Evolutionary conservation across 441 rosid species (phyloP), one percentile per base, ranked within the genome.

Genomic region (Mallotus japonicus): DNA sequence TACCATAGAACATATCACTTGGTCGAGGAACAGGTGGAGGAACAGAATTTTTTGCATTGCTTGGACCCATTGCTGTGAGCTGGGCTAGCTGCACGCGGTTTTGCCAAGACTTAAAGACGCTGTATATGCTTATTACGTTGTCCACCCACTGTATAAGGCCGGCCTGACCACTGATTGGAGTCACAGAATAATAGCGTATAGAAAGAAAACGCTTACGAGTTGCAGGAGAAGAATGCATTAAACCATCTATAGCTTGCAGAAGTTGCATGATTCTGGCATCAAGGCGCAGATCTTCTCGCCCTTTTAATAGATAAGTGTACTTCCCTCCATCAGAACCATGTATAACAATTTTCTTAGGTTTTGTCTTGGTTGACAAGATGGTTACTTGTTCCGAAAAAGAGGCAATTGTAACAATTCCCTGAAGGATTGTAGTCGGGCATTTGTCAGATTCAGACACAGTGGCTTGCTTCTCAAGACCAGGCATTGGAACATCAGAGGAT

Each of bases 191-290:
- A 83, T 89, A 85, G 78, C 98, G 98, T 83, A 92, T 81, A 70
- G 88, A 90, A 82, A 91, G 88, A 59, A 83, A 82, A 79, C 83
- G 85, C 80, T 80, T 80, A 69, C 79, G 85, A 78, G 91, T 84
- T 67, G 78, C 84, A 78, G 77, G 80, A 71, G 93, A 87, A 78
- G 98, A 88, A 75, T 75, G 83, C 75, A 93, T 74, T 77, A 90
- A 84, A 83, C 89, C 88, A 85, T 93, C 90, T 74, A 89, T 83
- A 71, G 99, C 98, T 80, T 93, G 97, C 82, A 95, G 87, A 79
- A 95, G 87, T 82, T 95, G 99, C 99, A 93, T 95, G 74, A 95
- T 95, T 90, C 99, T 90, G 70, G 99, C 99, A 83, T 95, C 99
- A 78, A 95, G 98, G 58, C 97, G 99, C 84, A 95, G 84, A 82